Conservation (phyloP, 75 land plant species). For the Pinus albicaulis region DNA sequence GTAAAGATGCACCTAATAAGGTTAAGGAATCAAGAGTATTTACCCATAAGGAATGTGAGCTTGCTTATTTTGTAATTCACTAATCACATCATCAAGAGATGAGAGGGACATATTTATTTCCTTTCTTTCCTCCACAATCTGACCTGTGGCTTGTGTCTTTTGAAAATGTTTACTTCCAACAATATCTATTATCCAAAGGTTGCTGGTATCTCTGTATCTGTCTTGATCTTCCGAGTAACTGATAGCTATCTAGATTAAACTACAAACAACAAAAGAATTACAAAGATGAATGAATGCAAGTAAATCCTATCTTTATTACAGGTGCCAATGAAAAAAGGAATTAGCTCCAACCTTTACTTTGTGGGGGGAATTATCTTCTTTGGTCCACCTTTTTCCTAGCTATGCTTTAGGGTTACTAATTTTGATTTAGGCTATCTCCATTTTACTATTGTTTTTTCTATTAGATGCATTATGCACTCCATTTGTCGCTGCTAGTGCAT, state of each 20-base stretch:
- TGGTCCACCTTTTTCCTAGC: neutral
- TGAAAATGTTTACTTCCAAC: constrained; percentile 81
- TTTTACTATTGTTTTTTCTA: too few species aligned
- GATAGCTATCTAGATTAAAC: constrained; percentile 48
- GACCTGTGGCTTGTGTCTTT: constrained; percentile 77
- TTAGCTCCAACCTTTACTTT: neutral
- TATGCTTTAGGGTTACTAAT: neutral
- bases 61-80: constrained; percentile 56
- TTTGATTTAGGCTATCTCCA: neutral
- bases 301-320: neutral
- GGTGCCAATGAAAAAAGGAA: neutral
- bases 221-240: constrained; percentile 27
- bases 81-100: constrained; percentile 89
- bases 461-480: too few species aligned
- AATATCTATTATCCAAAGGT: constrained; percentile 87
- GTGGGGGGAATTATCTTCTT: neutral
- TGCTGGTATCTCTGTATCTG: constrained; percentile 42
- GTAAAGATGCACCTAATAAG: too few species aligned
- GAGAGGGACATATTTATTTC: constrained; percentile 91
- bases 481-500: too few species aligned
- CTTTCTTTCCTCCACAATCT: constrained; percentile 74
- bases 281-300: neutral
- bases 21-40: neutral
- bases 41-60: constrained; percentile 87
- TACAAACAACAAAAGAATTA: neutral